Base-by-base conservation (phyloP, 2,329 filamentous ascomycete genomes). In the Penicillium sp. region DNA sequence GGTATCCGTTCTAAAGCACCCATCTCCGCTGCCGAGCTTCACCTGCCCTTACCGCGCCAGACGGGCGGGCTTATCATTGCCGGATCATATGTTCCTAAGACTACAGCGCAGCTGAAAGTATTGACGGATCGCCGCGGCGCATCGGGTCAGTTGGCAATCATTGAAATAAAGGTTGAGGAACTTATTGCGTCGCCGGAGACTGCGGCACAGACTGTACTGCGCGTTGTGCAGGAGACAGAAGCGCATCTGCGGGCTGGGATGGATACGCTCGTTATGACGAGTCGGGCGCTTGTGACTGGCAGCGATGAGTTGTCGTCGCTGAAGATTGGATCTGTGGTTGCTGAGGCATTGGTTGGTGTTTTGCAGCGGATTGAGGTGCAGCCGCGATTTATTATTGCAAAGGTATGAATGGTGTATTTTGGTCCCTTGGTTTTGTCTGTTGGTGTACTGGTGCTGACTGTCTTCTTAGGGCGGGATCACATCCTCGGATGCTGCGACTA, bases 181-280 rank as follows among this genome's bases (percentile, higher is more conserved):
- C 63, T 81, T 0, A 69, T 80, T 1, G 53, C 69, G 12, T 72
- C 71, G 1, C 45, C 58, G 2, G 56, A 61, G 12, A 60, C 48
- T 9, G 60, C 57, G 1, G n/a, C 52, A 0, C 55, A 64, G 4
- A 45, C 54, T 7, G 43, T 65, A 4, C 15, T 49, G 1, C 60
- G 63, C 0, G 61, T 67, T 1, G 62, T 68, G 0, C 57, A 59
- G 2, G 61, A 72, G 19, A 67, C 74, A 0, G 70, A 74, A 2
- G 48, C 63, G 0, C 57, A 72, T 37, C 69, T 81, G 6, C 55
- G 59, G 2, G 55, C 65, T 2, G 77, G 77, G 0, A 68, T 72
- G 33, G 78, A 82, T 43, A 77, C 80, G 1, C 65, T 82, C 0
- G 66, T 82, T 31, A 82, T 82, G 78, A 82, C 80, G 0, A 79